phyloP scores from a whole-genome alignment of 495 filamentous ascomycete species.

The Podospora pseudopauciseta region DNA sequence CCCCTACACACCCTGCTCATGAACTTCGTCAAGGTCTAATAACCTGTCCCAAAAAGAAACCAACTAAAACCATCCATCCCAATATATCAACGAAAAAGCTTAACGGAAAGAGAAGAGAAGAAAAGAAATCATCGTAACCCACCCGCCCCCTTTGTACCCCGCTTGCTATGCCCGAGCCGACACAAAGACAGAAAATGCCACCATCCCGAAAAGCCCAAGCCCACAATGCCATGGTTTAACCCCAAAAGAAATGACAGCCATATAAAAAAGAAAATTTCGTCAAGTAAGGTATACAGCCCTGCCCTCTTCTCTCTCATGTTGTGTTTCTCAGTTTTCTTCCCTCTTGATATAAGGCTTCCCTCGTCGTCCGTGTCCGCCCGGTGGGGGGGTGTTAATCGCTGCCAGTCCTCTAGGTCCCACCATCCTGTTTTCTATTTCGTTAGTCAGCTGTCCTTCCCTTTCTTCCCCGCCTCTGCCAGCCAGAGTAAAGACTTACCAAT shows the following conservation, averaged over 20 bases:
- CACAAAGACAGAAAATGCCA: background rate
- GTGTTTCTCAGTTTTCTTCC: background rate
- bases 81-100: background rate
- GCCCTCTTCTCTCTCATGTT: background rate
- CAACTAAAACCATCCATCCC: background rate
- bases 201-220: background rate
- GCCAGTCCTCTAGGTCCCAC: constrained; percentile 56
- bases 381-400: background rate
- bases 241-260: background rate
- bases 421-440: constrained; percentile 47
- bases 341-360: constrained; percentile 6
- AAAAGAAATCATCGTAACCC: background rate
- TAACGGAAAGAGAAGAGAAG: background rate
- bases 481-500: constrained; percentile 53
- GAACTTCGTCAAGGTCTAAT: background rate
- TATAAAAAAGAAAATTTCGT: background rate
- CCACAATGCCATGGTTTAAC: background rate
- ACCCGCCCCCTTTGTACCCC: background rate
- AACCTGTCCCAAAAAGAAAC: background rate
- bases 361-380: constrained; percentile 13
- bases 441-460: background rate
- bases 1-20: background rate
- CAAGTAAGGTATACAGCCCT: background rate
- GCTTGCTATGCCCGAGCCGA: background rate
- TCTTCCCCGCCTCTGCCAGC: background rate